Evolutionary conservation across 23 red algal species (phyloP).

Genomic region (Gracilariopsis chorda): DNA sequence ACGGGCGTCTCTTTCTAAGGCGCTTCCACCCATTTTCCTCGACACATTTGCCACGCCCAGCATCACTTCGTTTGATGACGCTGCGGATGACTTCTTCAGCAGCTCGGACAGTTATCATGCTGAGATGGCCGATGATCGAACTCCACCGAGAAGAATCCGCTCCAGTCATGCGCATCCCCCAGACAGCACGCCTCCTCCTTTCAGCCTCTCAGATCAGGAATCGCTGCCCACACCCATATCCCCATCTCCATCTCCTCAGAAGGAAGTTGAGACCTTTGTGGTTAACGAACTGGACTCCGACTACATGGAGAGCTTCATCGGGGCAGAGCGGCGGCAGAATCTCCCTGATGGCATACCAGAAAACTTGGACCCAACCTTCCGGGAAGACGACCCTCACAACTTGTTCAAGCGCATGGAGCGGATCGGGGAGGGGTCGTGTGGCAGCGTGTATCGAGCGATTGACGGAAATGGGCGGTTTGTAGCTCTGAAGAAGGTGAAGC

Average conservation of each 20-base stretch:
- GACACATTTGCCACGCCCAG: conserved; percentile 28
- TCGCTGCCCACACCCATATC: background rate
- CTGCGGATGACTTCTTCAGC: background rate
- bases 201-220: background rate
- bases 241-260: background rate
- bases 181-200: background rate
- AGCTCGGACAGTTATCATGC: background rate
- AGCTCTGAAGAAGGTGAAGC: conserved; percentile 61
- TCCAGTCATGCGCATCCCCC: background rate
- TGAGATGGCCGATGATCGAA: background rate
- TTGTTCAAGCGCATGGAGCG: conserved; percentile 60
- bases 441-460: conserved; percentile 80
- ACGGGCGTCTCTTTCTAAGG: background rate
- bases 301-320: conserved; percentile 61
- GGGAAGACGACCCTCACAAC: conserved; percentile 42
- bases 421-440: conserved; percentile 90
- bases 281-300: conserved; percentile 27
- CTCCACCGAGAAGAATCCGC: background rate
- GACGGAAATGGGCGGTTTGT: conserved; percentile 30
- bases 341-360: conserved; percentile 54
- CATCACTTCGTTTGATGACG: conserved; percentile 65
- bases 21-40: conserved; percentile 36
- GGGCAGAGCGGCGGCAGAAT: conserved; percentile 22
- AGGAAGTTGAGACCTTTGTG: background rate
- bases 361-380: conserved; percentile 14